A percentile compares a stretch with the other conserved stretches of the same genome.
These are phyloP conservation scores for Ustilago lituana DNA, from an alignment of 1,284 basidiomycete species.

Conservation along the genomic window DNA sequence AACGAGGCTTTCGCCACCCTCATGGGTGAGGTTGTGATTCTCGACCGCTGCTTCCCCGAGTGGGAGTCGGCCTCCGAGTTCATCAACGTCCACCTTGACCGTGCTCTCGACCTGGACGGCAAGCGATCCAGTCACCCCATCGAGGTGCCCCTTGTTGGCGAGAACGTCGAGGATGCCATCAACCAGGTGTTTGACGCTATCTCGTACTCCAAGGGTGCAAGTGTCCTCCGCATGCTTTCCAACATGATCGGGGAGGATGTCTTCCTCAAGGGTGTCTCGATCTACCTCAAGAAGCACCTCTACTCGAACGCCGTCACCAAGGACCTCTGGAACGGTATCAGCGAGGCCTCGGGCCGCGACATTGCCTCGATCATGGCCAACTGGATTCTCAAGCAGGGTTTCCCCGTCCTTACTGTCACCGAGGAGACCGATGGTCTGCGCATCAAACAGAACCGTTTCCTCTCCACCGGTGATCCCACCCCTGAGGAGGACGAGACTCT, in stretches of 20 bases:
- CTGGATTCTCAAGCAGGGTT: conserved; percentile 84
- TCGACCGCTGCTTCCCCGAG: conserved; percentile 73
- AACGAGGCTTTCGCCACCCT: conserved; percentile 82
- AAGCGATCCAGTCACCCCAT: conserved; percentile 94
- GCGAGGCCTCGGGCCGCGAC: conserved; percentile 79
- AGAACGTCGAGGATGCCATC: conserved; percentile 64
- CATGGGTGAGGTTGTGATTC: conserved; percentile 87
- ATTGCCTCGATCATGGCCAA: conserved; percentile 86
- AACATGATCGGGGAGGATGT: conserved; percentile 81
- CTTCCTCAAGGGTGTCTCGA: conserved; percentile 72
- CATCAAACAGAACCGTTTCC: conserved; percentile 86
- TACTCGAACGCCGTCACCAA: conserved; percentile 86
- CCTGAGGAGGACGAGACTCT: conserved; percentile 88
- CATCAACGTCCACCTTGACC: conserved; percentile 71
- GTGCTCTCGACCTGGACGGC: conserved; percentile 82
- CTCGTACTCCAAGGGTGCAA: conserved; percentile 69
- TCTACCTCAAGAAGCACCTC: conserved; percentile 86
- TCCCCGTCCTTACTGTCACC: conserved; percentile 84
- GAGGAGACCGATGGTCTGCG: conserved; percentile 73
- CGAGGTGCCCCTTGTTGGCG: conserved; percentile 76
- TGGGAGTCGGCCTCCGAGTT: conserved; percentile 72
- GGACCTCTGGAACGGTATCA: conserved; percentile 90
- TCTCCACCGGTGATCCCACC: conserved; percentile 77
- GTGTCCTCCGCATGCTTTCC: conserved; percentile 91
- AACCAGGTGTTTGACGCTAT: conserved; percentile 66